phyloP scores from a whole-genome alignment of 768 basidiomycete species.

The Mycena epipterygia region DNA sequence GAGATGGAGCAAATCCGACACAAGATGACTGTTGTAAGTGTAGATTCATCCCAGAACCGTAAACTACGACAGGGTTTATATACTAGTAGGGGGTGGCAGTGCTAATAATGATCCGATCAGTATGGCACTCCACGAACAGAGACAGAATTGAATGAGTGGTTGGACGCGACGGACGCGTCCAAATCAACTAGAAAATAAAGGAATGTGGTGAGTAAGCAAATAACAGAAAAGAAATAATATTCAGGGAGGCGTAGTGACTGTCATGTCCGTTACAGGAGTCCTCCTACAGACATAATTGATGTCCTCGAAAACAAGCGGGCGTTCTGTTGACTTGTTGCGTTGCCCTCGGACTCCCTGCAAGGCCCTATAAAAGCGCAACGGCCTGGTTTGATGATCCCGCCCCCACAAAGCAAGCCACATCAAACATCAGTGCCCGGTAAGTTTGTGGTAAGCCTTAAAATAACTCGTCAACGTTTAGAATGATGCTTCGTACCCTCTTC shows the following conservation, averaged over 20 bases:
- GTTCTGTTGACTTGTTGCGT: too few species aligned
- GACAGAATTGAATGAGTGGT: not conserved
- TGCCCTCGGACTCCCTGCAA: too few species aligned
- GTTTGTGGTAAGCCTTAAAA: too few species aligned
- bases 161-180: not conserved
- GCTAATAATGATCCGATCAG: slow-evolving; percentile 1
- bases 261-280: not conserved
- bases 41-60: not conserved
- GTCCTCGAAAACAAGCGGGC: too few species aligned
- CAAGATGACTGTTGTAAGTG: not conserved
- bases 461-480: too few species aligned
- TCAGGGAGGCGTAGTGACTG: not conserved
- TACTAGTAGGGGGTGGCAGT: not conserved
- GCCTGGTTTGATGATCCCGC: too few species aligned
- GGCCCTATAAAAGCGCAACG: too few species aligned
- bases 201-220: slow-evolving; percentile 1
- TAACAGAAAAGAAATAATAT: slow-evolving; percentile 3
- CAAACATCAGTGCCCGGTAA: too few species aligned
- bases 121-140: not conserved
- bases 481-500: too few species aligned
- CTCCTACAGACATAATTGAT: too few species aligned
- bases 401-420: too few species aligned
- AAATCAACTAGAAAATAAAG: not conserved
- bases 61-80: not conserved
- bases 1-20: not conserved